Conservation (phyloP, 164 flowering plant genomes). For the Euptelea pleiosperma region DNA sequence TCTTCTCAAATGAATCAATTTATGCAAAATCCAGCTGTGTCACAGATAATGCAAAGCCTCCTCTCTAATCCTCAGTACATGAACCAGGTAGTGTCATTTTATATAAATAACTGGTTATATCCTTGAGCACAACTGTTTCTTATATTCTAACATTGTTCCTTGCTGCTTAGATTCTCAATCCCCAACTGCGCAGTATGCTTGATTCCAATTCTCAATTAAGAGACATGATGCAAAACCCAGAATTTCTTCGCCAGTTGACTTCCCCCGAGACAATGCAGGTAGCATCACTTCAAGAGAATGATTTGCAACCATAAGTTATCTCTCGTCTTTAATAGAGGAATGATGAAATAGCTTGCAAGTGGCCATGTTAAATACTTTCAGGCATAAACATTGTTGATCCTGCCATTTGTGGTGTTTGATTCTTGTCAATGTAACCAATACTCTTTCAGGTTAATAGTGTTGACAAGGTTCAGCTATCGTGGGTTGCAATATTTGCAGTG, state of each 20-base stretch:
- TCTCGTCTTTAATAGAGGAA: neutral
- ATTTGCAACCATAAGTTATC: neutral
- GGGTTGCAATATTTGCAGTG: neutral
- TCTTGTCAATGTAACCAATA: neutral
- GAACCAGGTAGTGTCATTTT: constrained; percentile 41
- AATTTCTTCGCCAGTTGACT: constrained; percentile 58
- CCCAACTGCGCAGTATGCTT: constrained; percentile 47
- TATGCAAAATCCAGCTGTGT: constrained; percentile 79
- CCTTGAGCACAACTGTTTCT: neutral
- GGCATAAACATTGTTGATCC: neutral
- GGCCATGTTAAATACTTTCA: neutral
- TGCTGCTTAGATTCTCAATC: constrained; percentile 36
- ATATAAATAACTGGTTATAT: constrained; percentile 13
- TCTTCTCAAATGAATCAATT: constrained; percentile 47
- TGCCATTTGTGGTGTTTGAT: neutral
- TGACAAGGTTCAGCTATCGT: neutral
- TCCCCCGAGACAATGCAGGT: constrained; percentile 79
- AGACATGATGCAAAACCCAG: constrained; percentile 80
- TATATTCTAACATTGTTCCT: constrained; percentile 9
- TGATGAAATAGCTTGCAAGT: neutral
- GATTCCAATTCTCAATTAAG: constrained; percentile 54
- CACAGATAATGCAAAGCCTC: constrained; percentile 81
- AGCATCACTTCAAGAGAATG: constrained; percentile 3
- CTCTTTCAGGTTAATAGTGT: neutral
- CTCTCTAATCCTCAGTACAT: constrained; percentile 63